Conservation (phyloP, 2,329 filamentous ascomycete genomes). For the Sclerotinia glacialis region DNA sequence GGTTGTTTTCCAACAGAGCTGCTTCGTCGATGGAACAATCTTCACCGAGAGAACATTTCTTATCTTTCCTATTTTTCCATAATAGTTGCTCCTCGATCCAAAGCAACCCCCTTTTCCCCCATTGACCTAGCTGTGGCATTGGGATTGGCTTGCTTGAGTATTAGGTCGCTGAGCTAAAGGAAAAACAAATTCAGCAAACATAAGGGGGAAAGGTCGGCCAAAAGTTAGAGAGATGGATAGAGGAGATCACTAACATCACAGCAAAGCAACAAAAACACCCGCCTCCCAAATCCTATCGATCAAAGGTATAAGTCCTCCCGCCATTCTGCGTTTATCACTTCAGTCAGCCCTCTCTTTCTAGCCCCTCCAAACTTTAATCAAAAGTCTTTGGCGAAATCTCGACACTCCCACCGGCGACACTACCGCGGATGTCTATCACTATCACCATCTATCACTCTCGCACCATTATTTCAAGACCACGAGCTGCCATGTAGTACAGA, state of each 20-base stretch:
- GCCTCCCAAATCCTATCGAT: neutral
- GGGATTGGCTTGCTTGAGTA: neutral
- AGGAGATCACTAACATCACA: neutral
- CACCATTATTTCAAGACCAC: conserved; percentile 27
- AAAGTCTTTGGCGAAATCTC: conserved; percentile 5
- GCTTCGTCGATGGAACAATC: conserved; percentile 24
- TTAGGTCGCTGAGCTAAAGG: neutral
- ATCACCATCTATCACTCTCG: conserved; percentile 2
- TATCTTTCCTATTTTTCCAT: conserved; percentile 20
- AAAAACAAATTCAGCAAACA: neutral
- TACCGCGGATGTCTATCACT: conserved; percentile 28
- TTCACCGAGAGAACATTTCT: conserved; percentile 15
- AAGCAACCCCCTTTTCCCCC: conserved; percentile 2
- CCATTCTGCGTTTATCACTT: conserved; percentile 11
- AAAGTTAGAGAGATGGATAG: neutral
- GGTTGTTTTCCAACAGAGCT: neutral
- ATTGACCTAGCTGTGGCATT: neutral
- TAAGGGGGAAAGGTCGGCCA: neutral
- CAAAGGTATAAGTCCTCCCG: neutral
- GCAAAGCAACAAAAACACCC: neutral
- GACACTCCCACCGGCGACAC: neutral
- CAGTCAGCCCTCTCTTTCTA: conserved; percentile 15
- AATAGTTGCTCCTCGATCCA: neutral
- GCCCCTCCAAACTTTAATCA: conserved; percentile 1
- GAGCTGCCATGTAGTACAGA: conserved; percentile 33